Percentiles rank a stretch among this genome's conserved stretches.
These are phyloP conservation scores for Gonapodya sp. DNA, from an alignment of 192 early-diverging fungal genomes.

Conservation along the genomic window DNA sequence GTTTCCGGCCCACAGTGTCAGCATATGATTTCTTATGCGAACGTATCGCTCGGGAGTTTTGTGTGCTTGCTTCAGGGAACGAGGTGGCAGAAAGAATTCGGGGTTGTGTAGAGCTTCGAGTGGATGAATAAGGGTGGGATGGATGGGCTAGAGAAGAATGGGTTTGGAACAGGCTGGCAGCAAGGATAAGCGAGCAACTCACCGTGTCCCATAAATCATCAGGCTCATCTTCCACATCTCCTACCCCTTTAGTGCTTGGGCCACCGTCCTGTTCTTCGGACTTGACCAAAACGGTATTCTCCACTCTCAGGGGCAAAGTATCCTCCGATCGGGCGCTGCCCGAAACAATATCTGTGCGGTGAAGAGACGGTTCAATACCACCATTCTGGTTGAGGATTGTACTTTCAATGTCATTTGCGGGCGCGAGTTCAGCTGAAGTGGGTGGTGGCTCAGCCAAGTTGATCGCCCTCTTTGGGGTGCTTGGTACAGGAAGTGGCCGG, in stretches of 20 bases:
- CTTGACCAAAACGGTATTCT: too few species aligned
- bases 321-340: too few species aligned
- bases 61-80: constrained; percentile 33
- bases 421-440: too few species aligned
- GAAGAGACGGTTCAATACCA: too few species aligned
- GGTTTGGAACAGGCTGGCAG: not conserved
- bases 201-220: not conserved
- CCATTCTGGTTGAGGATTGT: too few species aligned
- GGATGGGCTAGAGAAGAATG: constrained; percentile 5
- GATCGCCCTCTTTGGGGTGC: too few species aligned
- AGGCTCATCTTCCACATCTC: not conserved
- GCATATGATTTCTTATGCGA: constrained; percentile 77
- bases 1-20: constrained; percentile 60
- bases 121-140: constrained; percentile 20
- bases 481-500: too few species aligned
- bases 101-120: constrained; percentile 23
- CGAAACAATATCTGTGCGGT: too few species aligned
- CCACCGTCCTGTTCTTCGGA: not conserved
- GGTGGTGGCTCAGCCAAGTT: too few species aligned
- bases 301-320: too few species aligned
- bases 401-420: too few species aligned
- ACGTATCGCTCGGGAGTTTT: constrained; percentile 87
- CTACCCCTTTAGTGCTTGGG: not conserved
- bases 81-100: constrained; percentile 27
- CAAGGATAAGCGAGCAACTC: not conserved